Conservation (phyloP, 441 rosid genomes). For the Flueggea neowawraea region DNA sequence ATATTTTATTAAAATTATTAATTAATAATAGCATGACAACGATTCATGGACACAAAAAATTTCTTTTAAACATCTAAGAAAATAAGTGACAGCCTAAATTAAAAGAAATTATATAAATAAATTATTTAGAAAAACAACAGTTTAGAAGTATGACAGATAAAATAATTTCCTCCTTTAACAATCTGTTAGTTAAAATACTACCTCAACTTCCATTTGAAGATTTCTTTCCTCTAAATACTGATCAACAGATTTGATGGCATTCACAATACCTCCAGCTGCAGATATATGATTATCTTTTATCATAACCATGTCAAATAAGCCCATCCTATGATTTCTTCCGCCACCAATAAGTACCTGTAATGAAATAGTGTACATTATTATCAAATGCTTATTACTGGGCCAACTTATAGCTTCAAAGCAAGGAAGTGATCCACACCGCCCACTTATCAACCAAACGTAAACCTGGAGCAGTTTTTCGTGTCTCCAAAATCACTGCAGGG, state of each 20-base stretch:
- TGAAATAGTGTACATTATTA: conserved; percentile 22
- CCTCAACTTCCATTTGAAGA: conserved; percentile 93
- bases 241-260: conserved; percentile 77
- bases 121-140: no score
- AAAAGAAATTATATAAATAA: not conserved
- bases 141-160: no score
- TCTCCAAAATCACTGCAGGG: conserved; percentile 89
- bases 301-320: conserved; percentile 96
- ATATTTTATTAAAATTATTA: not conserved
- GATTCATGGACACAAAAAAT: not conserved
- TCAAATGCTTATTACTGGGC: conserved; percentile 8
- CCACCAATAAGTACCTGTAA: conserved; percentile 88
- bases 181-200: conserved; percentile 20
- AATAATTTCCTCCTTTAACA: no score
- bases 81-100: not conserved
- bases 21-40: no score
- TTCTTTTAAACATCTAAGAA: not conserved
- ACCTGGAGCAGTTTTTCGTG: conserved; percentile 95
- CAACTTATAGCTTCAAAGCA: conserved; percentile 7
- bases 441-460: conserved; percentile 92
- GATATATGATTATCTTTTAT: conserved; percentile 98
- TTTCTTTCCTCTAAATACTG: conserved; percentile 54
- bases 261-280: conserved; percentile 75
- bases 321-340: conserved; percentile 92
- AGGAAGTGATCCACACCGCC: conserved; percentile 62